Percentiles rank a stretch among this genome's conserved stretches.
phyloP scores from a whole-genome alignment of 2,329 filamentous ascomycete species.

The Botryotinia calthae region DNA sequence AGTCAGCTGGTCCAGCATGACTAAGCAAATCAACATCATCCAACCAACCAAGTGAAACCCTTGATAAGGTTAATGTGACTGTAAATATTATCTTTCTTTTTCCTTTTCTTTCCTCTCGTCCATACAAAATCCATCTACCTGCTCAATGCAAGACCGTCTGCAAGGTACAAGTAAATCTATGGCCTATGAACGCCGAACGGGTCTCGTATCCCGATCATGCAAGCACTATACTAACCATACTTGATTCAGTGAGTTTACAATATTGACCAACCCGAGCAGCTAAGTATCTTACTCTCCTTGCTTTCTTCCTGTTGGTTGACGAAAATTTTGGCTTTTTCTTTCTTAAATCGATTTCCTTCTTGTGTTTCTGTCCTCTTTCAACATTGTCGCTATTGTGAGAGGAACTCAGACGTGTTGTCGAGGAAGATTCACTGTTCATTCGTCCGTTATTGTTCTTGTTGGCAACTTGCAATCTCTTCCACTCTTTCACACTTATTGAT shows the following conservation, averaged over 20 bases:
- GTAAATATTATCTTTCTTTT: not conserved
- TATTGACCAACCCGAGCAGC: constrained; percentile 3
- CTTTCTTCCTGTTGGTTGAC: not conserved
- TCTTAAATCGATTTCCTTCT: not conserved
- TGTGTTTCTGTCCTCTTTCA: not conserved
- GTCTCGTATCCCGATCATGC: constrained; percentile 2
- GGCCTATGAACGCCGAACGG: not conserved
- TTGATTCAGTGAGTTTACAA: not conserved
- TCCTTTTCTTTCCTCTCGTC: not conserved
- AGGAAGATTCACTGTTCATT: not conserved
- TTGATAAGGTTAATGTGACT: not conserved
- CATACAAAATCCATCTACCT: not conserved
- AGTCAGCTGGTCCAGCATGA: not conserved
- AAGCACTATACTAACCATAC: not conserved
- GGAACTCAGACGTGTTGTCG: not conserved
- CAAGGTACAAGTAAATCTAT: not conserved
- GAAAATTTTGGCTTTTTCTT: not conserved
- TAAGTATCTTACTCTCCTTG: constrained; percentile 5
- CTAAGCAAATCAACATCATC: not conserved
- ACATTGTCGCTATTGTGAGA: not conserved
- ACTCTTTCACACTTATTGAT: not conserved
- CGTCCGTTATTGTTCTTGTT: not conserved
- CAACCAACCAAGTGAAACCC: not conserved
- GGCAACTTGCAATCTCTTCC: not conserved
- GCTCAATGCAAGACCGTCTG: constrained; percentile 7